Base-by-base conservation (phyloP, 176 grass and related monocot species). In the Rhynchospora pubera region DNA sequence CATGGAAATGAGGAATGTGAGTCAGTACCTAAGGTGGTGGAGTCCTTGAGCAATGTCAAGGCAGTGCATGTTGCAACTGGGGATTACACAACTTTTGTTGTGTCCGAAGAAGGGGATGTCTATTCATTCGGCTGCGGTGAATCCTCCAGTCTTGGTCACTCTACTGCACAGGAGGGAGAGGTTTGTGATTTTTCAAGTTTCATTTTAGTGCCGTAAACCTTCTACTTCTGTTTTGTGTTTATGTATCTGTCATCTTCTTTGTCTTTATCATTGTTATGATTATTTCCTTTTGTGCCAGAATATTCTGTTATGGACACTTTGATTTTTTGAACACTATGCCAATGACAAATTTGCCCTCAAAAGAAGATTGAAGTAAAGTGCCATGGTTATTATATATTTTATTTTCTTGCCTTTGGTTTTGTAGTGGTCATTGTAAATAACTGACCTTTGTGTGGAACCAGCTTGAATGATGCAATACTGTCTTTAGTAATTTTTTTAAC, bases 1-100 rank as follows among this genome's bases (percentile, higher is more conserved):
- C 94, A 97, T 91, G 91, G 88, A 45, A 97, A 93, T 76, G 94
- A 97, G 84, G 94, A 97, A 42, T 97, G 89, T 55, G 94, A 97
- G 77, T 89, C 86, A 63, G 84, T 88, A 83, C 91, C 94, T 43
- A 97, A 93, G 86, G 88, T 97, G 11, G 91, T 97, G 34, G 89
- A 97, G 74, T 55, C 91, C 68, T 88, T 97, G 84, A 82, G 69
- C 53, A 87, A 72, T 39, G 62, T 93, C 16, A 97, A 93, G 79
- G 94, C 86, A 65, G 79, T 93, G 51, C 87, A 93, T 85, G 91
- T 97, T 62, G 91, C 94, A 22, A 97, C 94, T 7, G 89, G 91
- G 0, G 91, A 97, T 83, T 97, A 97, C 84, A 97, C 91, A 13
- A 97, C 94, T 55, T 93, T 97, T 65, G 84, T 97, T 24, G 94